Evolutionary conservation across 306 rosid species (phyloP), one percentile per base, ranked within the genome.

Genomic region (Crotalaria pallida): DNA sequence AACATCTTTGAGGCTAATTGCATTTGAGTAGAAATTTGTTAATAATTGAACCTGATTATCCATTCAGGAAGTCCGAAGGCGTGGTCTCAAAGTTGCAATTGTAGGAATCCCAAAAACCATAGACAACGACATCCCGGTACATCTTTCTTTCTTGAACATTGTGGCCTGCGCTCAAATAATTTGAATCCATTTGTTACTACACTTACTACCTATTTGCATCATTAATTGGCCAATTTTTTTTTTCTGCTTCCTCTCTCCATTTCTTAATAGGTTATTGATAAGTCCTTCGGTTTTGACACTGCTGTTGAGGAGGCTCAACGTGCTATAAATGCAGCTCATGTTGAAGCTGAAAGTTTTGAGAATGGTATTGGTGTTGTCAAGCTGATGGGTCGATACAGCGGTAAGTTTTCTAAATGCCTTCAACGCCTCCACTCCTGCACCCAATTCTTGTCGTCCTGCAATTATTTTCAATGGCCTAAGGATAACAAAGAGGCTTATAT

Each of bases 261-360:
- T 76, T 71, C 69, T 72, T 55, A 53, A 65, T 78, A 91, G 99
- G 84, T 94, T 70, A 94, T 94, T 26, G 99, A 94, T 47, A 94
- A 65, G 78, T 85, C 99, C 53, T 94, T 94, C 17, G 99, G 99
- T 43, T 94, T 94, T 79, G 99, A 94, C 84, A 82, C 97, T 47
- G 97, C 99, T 49, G 99, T 94, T 71, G 99, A 94, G 84, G 99
- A 94, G 83, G 99, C 99, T 45, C 99, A 94, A 69, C 97, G 99
- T 18, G 99, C 99, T 19, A 94, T 94, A 60, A 94, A 94, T 73
- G 99, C 99, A 19, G 99, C 96, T 18, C 99, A 91, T 74, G 99
- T 94, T 52, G 99, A 94, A 91, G 79, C 97, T 60, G 88, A 67
- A 64, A 94, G 99, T 65, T 7, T 88, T 67, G 97, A 94, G 78